Conservation (phyloP, 2,329 filamentous ascomycete species). For the Colletotrichum cereale region DNA sequence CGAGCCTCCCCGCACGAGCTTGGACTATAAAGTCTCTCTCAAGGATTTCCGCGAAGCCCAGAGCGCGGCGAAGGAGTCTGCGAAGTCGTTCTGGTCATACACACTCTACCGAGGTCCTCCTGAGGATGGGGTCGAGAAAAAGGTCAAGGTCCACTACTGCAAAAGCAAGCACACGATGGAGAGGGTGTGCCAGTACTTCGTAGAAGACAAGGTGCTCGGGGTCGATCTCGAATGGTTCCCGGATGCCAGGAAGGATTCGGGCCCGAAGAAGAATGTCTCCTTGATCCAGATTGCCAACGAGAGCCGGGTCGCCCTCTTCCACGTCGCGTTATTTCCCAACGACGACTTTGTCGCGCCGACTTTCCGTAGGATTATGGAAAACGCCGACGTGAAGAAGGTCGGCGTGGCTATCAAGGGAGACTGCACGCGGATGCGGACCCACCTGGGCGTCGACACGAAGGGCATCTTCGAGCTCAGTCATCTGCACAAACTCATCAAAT, state of each 20-base stretch:
- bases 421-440: conserved; percentile 75
- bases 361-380: conserved; percentile 79
- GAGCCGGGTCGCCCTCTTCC: conserved; percentile 83
- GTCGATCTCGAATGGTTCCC: conserved; percentile 90
- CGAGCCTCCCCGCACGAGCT: conserved; percentile 52
- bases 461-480: conserved; percentile 87
- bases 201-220: conserved; percentile 78
- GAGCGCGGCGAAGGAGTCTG: conserved; percentile 56
- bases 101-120: conserved; percentile 71
- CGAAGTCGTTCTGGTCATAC: conserved; percentile 76
- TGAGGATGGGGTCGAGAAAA: conserved; percentile 55
- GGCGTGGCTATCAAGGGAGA: conserved; percentile 84
- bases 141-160: conserved; percentile 83
- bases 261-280: conserved; percentile 78
- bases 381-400: conserved; percentile 75
- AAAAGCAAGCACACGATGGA: conserved; percentile 76
- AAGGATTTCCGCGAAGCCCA: conserved; percentile 63
- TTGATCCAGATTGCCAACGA: conserved; percentile 86
- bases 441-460: conserved; percentile 71
- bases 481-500: conserved; percentile 82
- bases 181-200: conserved; percentile 73
- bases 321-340: conserved; percentile 74
- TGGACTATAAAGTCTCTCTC: conserved; percentile 61
- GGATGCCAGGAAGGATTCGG: conserved; percentile 58
- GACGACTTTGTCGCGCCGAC: conserved; percentile 76